A percentile compares a stretch with the other conserved stretches of the same genome.
Evolutionary conservation across 345 rosid species (phyloP).

Genomic region (Populus simonii): DNA sequence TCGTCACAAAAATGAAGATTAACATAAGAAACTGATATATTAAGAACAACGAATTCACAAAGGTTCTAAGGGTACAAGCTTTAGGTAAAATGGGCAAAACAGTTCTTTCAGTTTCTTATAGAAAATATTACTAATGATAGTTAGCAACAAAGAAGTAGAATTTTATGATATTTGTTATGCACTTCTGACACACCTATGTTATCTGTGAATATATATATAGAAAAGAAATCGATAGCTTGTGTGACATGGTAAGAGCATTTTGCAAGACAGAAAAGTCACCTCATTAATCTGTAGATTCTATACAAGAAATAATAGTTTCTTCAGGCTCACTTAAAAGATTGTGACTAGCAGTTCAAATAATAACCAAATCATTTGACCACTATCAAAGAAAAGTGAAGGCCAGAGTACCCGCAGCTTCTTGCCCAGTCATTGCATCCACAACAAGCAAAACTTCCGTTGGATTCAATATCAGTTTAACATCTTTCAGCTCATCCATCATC

Average conservation of each 20-base stretch:
- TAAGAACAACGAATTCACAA: not conserved
- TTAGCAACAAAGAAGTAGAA: not conserved
- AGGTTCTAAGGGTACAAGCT: not conserved
- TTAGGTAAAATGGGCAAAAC: not conserved
- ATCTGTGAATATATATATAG: not conserved
- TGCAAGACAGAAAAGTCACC: not conserved
- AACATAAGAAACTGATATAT: not conserved
- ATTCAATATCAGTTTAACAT: conserved; percentile 76
- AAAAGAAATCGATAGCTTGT: not conserved
- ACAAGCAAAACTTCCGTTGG: conserved; percentile 94
- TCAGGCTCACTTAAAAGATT: not conserved
- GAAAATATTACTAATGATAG: not conserved
- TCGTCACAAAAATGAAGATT: not conserved
- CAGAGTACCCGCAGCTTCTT: conserved; percentile 89
- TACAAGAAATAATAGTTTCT: not conserved
- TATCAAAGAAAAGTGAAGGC: not conserved
- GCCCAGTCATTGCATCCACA: conserved; percentile 99
- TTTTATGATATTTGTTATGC: not conserved
- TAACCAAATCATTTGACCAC: not conserved
- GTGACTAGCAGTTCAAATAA: not conserved
- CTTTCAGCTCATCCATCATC: conserved; percentile 98
- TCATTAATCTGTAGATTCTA: not conserved
- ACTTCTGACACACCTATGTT: not conserved
- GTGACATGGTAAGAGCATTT: not conserved
- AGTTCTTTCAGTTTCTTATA: not conserved